These are phyloP conservation scores for Dendrocalamus latiflorus DNA, from an alignment of 202 grass and related monocot genomes.

Conservation along the genomic window DNA sequence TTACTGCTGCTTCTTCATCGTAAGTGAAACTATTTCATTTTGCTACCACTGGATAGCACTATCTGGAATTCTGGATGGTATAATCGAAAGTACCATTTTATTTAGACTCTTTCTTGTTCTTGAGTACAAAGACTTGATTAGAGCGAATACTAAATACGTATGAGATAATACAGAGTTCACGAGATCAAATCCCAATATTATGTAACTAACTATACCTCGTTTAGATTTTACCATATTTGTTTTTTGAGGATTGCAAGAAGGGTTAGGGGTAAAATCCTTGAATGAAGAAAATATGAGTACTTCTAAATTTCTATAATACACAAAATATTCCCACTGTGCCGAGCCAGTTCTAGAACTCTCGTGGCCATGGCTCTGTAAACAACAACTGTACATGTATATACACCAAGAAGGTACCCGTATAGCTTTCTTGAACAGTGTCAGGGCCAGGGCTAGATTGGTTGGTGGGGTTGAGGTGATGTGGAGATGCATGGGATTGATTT, in stretches of 20 bases:
- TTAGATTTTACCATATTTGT: background rate
- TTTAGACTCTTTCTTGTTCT: background rate
- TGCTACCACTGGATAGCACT: background rate
- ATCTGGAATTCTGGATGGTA: background rate
- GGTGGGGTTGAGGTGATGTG: background rate
- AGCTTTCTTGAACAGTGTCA: background rate
- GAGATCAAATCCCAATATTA: background rate
- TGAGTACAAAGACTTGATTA: no score
- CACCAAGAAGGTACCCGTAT: background rate
- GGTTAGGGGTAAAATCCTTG: background rate
- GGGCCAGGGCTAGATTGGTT: background rate
- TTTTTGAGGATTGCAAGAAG: background rate
- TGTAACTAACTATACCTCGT: background rate
- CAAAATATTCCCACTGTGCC: background rate
- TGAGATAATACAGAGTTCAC: background rate
- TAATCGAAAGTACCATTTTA: background rate
- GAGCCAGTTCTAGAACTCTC: background rate
- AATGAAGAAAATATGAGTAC: background rate
- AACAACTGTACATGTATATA: slow-evolving; percentile 4
- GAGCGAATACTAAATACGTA: background rate
- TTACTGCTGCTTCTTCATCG: background rate
- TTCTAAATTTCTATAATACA: background rate
- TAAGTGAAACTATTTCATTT: background rate
- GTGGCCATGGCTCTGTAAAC: background rate
- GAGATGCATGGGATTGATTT: slow-evolving; percentile 29